A percentile compares a stretch with the other conserved stretches of the same genome.
These are phyloP conservation scores for Jaltomata sinuosa DNA, from an alignment of 257 asterid genomes.

Conservation along the genomic window DNA sequence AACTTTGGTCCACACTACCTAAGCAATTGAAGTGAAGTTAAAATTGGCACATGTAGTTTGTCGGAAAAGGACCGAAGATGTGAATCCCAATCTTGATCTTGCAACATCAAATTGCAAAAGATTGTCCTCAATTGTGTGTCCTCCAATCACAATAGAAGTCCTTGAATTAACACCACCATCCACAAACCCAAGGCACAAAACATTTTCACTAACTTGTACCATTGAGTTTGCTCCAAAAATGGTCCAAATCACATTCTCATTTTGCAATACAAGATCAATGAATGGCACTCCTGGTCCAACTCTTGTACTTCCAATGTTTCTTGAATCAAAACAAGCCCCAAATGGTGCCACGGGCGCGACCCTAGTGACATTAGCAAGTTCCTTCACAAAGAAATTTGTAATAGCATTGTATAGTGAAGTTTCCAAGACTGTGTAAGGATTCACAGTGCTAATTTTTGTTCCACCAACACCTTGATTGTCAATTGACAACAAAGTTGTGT, in stretches of 20 bases:
- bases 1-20: background rate
- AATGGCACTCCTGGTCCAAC: conserved; percentile 40
- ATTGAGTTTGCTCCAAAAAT: conserved; percentile 48
- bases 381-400: conserved; percentile 17
- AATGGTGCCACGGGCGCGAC: conserved; percentile 25
- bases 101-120: conserved; percentile 44
- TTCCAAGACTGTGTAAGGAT: conserved; percentile 33
- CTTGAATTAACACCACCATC: conserved; percentile 18
- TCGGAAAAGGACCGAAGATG: conserved; percentile 28
- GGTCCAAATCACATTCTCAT: conserved; percentile 30
- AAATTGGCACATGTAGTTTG: conserved; percentile 18
- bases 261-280: conserved; percentile 29
- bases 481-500: conserved; percentile 16
- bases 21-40: conserved; percentile 3
- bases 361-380: conserved; percentile 24
- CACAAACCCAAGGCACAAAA: conserved; percentile 18
- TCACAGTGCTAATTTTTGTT: conserved; percentile 44
- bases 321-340: conserved; percentile 23
- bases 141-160: conserved; percentile 34
- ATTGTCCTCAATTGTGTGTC: conserved; percentile 42
- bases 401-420: conserved; percentile 31
- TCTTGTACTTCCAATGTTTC: conserved; percentile 31
- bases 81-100: conserved; percentile 28
- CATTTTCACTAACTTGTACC: conserved; percentile 21
- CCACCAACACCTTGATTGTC: conserved; percentile 36